Evolutionary conservation across 495 filamentous ascomycete genomes (phyloP), one percentile per base, ranked within the genome.

Genomic region (Amphirosellinia nigrospora): DNA sequence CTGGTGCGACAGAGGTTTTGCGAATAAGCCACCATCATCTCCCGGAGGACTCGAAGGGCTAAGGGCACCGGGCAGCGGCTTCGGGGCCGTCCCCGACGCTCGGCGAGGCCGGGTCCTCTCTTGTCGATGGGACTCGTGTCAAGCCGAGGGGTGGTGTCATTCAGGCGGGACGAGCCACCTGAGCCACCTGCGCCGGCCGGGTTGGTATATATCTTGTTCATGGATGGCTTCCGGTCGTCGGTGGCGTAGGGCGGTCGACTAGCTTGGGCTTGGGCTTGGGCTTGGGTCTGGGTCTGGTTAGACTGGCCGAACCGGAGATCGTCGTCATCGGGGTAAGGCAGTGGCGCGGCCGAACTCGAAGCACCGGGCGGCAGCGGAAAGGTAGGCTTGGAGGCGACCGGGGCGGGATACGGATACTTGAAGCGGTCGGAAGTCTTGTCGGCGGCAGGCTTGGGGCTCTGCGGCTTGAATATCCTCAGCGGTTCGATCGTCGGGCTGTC

Each of bases 301-400:
- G 78, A 73, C 70, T 78, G 76, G 30, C 68, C 72, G 69, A 79
- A 64, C 46, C 72, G 79, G 72, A 83, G 84, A 79, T 78, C 84
- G 79, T 79, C 85, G 83, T 94, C 91, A 77, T 93, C 92, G 56
- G 92, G 93, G 74, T 94, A 97, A 9, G 92, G 93, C 58, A 92
- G 82, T 62, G 87, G 90, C 58, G 81, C 87, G 64, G 87, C 86
- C 36, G 87, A 89, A 79, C 85, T 90, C 50, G 88, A 91, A 65
- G 86, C 86, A 72, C 85, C 88, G 50, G 87, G 87, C 65, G 88
- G 89, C 62, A 87, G 84, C 46, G 81, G 89, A 77, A 87, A 91
- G 68, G 78, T 84, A 30, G 79, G 83, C 75, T 74, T 79, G 46
- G 80, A 80, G 58, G 78, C 79, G 62, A 72, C 76, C 64, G 86